A percentile compares a stretch with the other conserved stretches of the same genome.
Conservation (phyloP, 2,329 filamentous ascomycete genomes). For the Fusarium dlaminii region DNA sequence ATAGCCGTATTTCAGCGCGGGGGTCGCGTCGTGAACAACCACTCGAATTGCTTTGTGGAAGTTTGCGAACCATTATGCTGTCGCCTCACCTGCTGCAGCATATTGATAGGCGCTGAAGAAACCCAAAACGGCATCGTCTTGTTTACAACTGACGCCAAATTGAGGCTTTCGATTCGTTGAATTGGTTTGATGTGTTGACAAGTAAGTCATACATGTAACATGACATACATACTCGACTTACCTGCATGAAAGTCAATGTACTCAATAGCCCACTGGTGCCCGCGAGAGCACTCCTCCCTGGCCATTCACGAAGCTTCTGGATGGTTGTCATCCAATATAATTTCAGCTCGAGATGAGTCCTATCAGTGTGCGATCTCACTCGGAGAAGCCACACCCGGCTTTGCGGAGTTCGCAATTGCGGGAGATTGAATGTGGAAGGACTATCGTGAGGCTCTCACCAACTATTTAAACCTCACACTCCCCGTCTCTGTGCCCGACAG, state of each 20-base stretch:
- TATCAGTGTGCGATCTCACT: conserved; percentile 3
- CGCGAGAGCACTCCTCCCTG: neutral
- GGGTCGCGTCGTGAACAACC: conserved; percentile 24
- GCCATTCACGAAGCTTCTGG: conserved; percentile 10
- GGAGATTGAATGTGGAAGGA: neutral
- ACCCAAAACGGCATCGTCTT: conserved; percentile 22
- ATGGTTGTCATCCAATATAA: neutral
- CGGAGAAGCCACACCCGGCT: conserved; percentile 5
- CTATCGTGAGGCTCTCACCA: neutral
- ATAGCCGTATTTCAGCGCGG: conserved; percentile 8
- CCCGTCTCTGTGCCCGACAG: neutral
- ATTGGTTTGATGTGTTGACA: conserved; percentile 8
- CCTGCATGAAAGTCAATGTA: neutral
- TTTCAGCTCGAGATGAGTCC: neutral
- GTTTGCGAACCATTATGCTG: conserved; percentile 34
- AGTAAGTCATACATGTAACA: conserved; percentile 29
- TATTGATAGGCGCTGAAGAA: conserved; percentile 12
- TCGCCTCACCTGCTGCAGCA: conserved; percentile 13
- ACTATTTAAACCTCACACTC: conserved; percentile 14
- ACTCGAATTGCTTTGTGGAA: conserved; percentile 13
- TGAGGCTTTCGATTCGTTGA: conserved; percentile 8
- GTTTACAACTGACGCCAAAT: conserved; percentile 24
- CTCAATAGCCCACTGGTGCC: neutral
- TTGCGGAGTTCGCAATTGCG: conserved; percentile 35
- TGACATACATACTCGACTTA: conserved; percentile 23